Evolutionary conservation across 306 rosid genomes (phyloP).

Genomic region (Prunus mume): DNA sequence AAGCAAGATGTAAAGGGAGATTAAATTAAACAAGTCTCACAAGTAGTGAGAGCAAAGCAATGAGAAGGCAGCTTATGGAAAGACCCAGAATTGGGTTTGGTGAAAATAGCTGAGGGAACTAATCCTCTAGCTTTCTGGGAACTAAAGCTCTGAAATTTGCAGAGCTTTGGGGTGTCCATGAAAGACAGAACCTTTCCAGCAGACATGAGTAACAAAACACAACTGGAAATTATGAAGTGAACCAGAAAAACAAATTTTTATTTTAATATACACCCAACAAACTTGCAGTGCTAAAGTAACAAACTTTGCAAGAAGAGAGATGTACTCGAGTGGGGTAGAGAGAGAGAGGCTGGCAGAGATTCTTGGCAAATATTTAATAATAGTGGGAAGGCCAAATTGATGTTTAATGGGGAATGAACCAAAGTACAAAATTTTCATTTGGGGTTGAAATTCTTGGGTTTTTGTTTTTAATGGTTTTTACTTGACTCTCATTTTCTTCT

Average conservation of each 20-base stretch:
- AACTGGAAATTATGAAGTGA: constrained; percentile 27
- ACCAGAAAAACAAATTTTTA: constrained; percentile 19
- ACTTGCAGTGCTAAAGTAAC: constrained; percentile 36
- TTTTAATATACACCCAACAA: constrained; percentile 18
- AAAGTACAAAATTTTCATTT: constrained; percentile 29
- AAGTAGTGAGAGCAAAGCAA: constrained; percentile 52
- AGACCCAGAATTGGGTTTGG: constrained; percentile 53
- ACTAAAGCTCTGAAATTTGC: constrained; percentile 33
- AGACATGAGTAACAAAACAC: constrained; percentile 33
- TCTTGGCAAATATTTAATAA: constrained; percentile 22
- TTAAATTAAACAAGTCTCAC: constrained; percentile 45
- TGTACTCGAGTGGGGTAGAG: constrained; percentile 41
- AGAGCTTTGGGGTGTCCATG: constrained; percentile 45
- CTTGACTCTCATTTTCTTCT: constrained; percentile 32
- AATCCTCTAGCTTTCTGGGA: constrained; percentile 14
- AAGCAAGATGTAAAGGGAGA: constrained; percentile 57
- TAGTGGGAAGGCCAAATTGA: constrained; percentile 30
- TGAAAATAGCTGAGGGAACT: constrained; percentile 43
- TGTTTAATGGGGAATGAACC: constrained; percentile 4
- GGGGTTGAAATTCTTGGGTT: constrained; percentile 24
- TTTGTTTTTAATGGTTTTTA: constrained; percentile 38
- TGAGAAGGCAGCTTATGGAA: constrained; percentile 33
- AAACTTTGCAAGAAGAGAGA: constrained; percentile 29
- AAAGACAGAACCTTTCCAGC: constrained; percentile 29
- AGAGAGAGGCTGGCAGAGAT: constrained; percentile 16